These are phyloP conservation scores for Penicillium simplicissimum DNA, from an alignment of 495 filamentous ascomycete genomes.

Conservation along the genomic window DNA sequence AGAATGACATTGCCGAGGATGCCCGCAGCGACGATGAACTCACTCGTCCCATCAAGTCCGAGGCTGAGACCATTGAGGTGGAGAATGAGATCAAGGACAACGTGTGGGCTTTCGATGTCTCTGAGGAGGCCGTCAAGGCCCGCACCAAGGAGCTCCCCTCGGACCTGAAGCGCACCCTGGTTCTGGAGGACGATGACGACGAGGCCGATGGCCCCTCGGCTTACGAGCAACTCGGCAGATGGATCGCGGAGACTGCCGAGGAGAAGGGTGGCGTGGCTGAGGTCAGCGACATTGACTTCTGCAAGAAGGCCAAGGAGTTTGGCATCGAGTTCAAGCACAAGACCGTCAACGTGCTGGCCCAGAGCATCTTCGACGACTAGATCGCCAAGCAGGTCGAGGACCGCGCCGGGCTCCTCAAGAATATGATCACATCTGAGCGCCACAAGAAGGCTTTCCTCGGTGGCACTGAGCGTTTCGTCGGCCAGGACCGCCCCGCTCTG, in stretches of 20 bases:
- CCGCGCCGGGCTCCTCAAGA: constrained; percentile 84
- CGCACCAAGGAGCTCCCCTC: constrained; percentile 86
- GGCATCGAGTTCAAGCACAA: constrained; percentile 95
- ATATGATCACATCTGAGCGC: constrained; percentile 85
- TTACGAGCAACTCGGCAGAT: constrained; percentile 92
- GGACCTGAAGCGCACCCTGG: constrained; percentile 82
- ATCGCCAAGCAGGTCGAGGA: constrained; percentile 82
- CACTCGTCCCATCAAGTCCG: constrained; percentile 83
- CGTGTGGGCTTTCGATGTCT: constrained; percentile 93
- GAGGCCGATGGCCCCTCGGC: constrained; percentile 78
- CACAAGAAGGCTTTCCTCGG: constrained; percentile 98
- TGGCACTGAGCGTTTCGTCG: constrained; percentile 89
- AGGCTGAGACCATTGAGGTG: constrained; percentile 71
- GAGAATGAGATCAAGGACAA: constrained; percentile 73
- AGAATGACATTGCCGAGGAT: constrained; percentile 70
- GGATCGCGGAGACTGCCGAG: constrained; percentile 76
- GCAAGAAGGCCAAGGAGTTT: constrained; percentile 90
- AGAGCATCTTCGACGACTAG: constrained; percentile 89
- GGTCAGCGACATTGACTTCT: constrained; percentile 84
- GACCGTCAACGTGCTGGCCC: constrained; percentile 86
- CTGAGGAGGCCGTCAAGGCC: constrained; percentile 89
- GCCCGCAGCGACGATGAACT: constrained; percentile 91
- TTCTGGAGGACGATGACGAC: constrained; percentile 81
- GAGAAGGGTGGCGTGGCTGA: constrained; percentile 70
- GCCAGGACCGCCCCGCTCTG: constrained; percentile 77